Evolutionary conservation across 805 yeast genomes (phyloP), one percentile per base, ranked within the genome.

Genomic region (Lipomyces yamadae): DNA sequence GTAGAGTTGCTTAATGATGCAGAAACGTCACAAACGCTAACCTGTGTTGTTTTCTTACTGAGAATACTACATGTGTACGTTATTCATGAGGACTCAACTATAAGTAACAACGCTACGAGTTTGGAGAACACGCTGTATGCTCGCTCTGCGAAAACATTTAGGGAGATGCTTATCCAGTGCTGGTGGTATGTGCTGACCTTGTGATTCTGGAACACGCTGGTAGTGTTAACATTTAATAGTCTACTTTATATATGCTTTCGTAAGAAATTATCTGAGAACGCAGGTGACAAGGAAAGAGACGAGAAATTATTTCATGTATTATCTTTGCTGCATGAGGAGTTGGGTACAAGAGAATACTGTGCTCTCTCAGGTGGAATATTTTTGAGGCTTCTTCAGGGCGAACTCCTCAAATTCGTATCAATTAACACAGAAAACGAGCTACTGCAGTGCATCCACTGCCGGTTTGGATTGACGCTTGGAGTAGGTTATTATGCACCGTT

Each of bases 361-460:
- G 88, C 87, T 60, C 76, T 84, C 2, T 83, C 88, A 0, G 75
- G 82, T 34, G 93, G 96, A 0, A 77, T 79, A 6, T 88, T 93
- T 67, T 78, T 95, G 60, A 80, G 81, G 18, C 77, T 89, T 34
- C 80, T 88, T 0, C 89, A 92, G 70, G 79, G 81, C 7, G 81
- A 84, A 24, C 77, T 90, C 42, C 79, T 85, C 15, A 71, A 78
- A 0, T 76, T 84, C 34, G 78, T 81, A 29, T 76, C 80, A 65
- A 70, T 73, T 13, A 82, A 82, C 3, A 82, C 89, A 1, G 93
- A 89, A 57, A 81, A 81, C 7, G 95, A 92, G 56, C 76, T 94
- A 58, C 82, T 91, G 7, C 98, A 94, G 73, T 82, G 91, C 42
- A 77, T 95, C 30, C 82, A 86, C 69, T 95, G 99, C 75, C 83